A percentile compares a stretch with the other conserved stretches of the same genome.
phyloP scores from a whole-genome alignment of 1,284 basidiomycete genomes.

The Puccinia coronata region DNA sequence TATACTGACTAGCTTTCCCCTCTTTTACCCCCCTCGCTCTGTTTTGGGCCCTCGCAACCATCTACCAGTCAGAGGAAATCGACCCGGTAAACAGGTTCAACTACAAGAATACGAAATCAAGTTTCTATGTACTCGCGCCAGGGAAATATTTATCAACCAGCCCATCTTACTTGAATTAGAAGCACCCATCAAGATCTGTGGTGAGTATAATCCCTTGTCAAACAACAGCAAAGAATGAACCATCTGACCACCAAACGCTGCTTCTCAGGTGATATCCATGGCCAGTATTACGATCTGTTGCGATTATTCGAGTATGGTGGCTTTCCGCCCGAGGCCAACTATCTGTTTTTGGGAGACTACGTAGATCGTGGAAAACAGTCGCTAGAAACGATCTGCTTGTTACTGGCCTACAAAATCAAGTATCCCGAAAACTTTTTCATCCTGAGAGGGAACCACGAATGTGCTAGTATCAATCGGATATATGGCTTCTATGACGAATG shows the following conservation, averaged over 20 bases:
- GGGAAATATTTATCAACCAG: slow-evolving; percentile 94
- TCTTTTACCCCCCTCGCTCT: no score
- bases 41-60: no score
- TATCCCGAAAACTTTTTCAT: slow-evolving; percentile 98
- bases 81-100: slow-evolving; percentile 90
- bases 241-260: not conserved
- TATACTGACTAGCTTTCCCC: no score
- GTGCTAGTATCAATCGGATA: slow-evolving; percentile 90
- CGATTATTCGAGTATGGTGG: slow-evolving; percentile 92
- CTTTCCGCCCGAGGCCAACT: slow-evolving; percentile 93
- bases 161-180: slow-evolving; percentile 90
- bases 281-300: slow-evolving; percentile 91
- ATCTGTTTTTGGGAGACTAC: slow-evolving; percentile 92
- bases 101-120: slow-evolving; percentile 95
- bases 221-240: not conserved
- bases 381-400: slow-evolving; percentile 82
- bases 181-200: slow-evolving; percentile 95
- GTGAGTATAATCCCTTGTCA: slow-evolving; percentile 63
- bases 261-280: slow-evolving; percentile 80
- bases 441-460: slow-evolving; percentile 89
- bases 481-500: slow-evolving; percentile 98
- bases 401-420: slow-evolving; percentile 95
- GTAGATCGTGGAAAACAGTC: slow-evolving; percentile 94
- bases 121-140: slow-evolving; percentile 87
- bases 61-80: slow-evolving; percentile 81